Evolutionary conservation across 805 yeast species (phyloP).

Genomic region (Candida khao-thaluensis): DNA sequence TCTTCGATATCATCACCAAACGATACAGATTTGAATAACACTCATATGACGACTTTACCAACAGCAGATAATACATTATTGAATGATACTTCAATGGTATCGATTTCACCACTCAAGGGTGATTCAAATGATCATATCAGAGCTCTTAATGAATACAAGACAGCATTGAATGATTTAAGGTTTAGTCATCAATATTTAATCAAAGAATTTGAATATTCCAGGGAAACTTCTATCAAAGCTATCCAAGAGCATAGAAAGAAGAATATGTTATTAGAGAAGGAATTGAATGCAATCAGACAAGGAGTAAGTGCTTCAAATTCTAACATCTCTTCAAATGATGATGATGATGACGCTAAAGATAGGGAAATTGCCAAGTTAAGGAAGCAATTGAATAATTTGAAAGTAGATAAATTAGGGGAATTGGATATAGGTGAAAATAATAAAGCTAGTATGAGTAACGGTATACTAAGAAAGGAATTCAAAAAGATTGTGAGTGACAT

Average conservation of each 20-base stretch:
- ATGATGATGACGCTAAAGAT: conserved; percentile 20
- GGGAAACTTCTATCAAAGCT: conserved; percentile 51
- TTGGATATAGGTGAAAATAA: conserved; percentile 1
- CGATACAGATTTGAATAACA: conserved; percentile 6
- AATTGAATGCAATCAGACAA: conserved; percentile 24
- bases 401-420: conserved; percentile 45
- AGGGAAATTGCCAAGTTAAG: conserved; percentile 44
- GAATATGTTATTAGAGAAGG: conserved; percentile 50
- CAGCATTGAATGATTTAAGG: conserved; percentile 67
- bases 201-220: conserved; percentile 65
- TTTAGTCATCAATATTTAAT: conserved; percentile 69
- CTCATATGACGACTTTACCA: conserved; percentile 12
- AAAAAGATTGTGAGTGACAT: conserved; percentile 61
- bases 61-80: conserved; percentile 22
- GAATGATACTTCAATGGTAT: conserved; percentile 28
- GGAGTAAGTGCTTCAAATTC: neutral
- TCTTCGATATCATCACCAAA: neutral
- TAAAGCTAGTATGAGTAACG: conserved; percentile 38
- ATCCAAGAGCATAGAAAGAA: conserved; percentile 55
- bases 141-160: conserved; percentile 36
- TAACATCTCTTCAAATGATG: conserved; percentile 1
- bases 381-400: conserved; percentile 44
- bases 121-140: conserved; percentile 7
- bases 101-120: conserved; percentile 23
- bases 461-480: conserved; percentile 66